Base-by-base conservation (phyloP, 2,329 filamentous ascomycete species). In the Diaporthe longicolla region DNA sequence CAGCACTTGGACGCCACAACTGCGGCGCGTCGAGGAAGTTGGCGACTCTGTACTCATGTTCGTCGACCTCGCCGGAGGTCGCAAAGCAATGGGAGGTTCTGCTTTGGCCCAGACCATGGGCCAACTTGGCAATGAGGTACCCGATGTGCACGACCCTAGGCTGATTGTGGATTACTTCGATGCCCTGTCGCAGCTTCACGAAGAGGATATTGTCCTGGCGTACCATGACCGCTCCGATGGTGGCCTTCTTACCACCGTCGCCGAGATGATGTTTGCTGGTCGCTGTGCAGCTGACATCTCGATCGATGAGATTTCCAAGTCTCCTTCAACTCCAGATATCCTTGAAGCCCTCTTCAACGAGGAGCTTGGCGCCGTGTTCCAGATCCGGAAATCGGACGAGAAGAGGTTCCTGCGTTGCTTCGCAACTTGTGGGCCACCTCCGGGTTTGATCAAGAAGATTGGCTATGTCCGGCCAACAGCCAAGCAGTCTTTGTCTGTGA, bases 231-330 rank as follows among this genome's bases (percentile, higher is more conserved):
- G 94, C 61, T 98, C 95, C 0, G 96, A 98, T 82, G 97, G 96
- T 82, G 97, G 97, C 79, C 87, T 98, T 13, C 90, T 98, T 81
- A 97, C 96, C 0, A 95, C 96, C 8, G 85, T 98, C 45, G 94
- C 92, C 3, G 97, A 99, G 84, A 98, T 98, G 97, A 97, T 97
- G 91, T 98, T 98, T 82, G 96, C 97, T 43, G 97, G 97, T 37
- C 93, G 95, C 72, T 97, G 94, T 79, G 97, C 96, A 75, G 89
- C 95, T 40, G 94, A 97, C 78, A 87, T 98, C 74, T 93, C 94
- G 87, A 87, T 98, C 73, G 95, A 98, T 81, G 90, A 89, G 71
- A 87, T 95, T 52, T 85, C 89, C 37, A 91, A 90, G 74, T 91
- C 90, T 32, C 87, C 92, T 57, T 88, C 89, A 13, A 85, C 90